A percentile compares a stretch with the other conserved stretches of the same genome.
These are phyloP conservation scores for Mortierella sp. DNA, from an alignment of 371 early-diverging fungal genomes.

Conservation along the genomic window DNA sequence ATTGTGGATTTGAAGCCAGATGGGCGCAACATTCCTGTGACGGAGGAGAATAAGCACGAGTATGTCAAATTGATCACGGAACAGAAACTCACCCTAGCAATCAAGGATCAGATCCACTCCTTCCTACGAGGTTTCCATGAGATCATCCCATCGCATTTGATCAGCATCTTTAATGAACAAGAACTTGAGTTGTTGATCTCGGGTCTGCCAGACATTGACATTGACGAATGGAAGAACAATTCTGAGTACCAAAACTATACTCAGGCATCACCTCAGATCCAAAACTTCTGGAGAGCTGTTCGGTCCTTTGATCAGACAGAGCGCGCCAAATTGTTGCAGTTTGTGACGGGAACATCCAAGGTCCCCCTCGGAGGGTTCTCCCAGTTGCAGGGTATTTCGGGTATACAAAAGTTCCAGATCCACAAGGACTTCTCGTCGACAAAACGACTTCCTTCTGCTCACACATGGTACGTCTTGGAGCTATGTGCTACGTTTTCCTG, in stretches of 20 bases:
- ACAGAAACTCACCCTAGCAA: slow-evolving; percentile 88
- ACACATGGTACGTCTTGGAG: slow-evolving; percentile 88
- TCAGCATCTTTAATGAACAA: slow-evolving; percentile 98
- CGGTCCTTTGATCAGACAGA: slow-evolving; percentile 97
- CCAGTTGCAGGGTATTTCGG: slow-evolving; percentile 93
- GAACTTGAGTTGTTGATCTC: slow-evolving; percentile 98
- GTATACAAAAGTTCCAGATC: slow-evolving; percentile 98
- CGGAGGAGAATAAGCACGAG: slow-evolving; percentile 97
- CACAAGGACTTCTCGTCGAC: slow-evolving; percentile 94
- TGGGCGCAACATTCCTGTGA: slow-evolving; percentile 95
- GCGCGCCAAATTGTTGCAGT: slow-evolving; percentile 97
- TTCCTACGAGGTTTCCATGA: slow-evolving; percentile 98
- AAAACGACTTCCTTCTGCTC: slow-evolving; percentile 94
- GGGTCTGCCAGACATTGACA: slow-evolving; percentile 98
- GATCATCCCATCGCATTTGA: slow-evolving; percentile 90
- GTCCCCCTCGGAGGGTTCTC: slow-evolving; percentile 98
- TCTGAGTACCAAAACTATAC: slow-evolving; percentile 96
- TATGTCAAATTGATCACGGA: slow-evolving; percentile 94
- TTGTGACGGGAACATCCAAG: slow-evolving; percentile 98
- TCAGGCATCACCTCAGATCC: slow-evolving; percentile 88
- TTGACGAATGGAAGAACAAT: slow-evolving; percentile 99
- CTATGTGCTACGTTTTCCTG: not conserved
- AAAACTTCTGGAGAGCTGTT: slow-evolving; percentile 99
- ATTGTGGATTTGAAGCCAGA: slow-evolving; percentile 90
- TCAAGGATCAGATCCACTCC: slow-evolving; percentile 93